Evolutionary conservation across 345 rosid species (phyloP), one percentile per base, ranked within the genome.

Genomic region (Luvunga scandens): DNA sequence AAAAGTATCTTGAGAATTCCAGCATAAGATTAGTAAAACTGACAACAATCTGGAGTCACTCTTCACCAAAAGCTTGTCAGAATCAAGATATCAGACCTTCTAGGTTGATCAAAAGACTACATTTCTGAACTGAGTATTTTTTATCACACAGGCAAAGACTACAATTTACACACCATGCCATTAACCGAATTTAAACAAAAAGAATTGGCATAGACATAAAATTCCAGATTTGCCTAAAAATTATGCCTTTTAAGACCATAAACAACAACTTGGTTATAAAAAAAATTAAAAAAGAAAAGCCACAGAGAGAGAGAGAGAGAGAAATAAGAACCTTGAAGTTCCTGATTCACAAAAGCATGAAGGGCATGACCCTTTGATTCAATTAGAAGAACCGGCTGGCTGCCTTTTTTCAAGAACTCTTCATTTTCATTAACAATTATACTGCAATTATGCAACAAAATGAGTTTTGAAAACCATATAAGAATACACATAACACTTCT

Each of bases 331-430:
- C 98, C 98, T 88, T 89, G 80, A 83, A 89, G 87, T 75, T 88
- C 75, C 66, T 89, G 88, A 86, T 96, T 94, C 77, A 94, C 90
- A 85, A 93, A 96, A 79, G 81, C 90, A 88, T 91, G 97, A 79
- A 94, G 91, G 59, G 94, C 97, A 84, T 92, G 97, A 39, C 98
- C 99, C 81, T 90, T 87, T 59, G 99, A 96, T 76, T 94, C 98
- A 72, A 96, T 87, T 75, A 87, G 71, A 57, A 94, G 95, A 82
- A 89, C 83, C 7, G 95, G 89, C n/a, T 16, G 72, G 74, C 83
- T 86, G 81, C 92, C 91, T n/a, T 86, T 86, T 84, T 86, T 87
- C 67, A 92, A 79, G 86, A 79, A 91, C 75, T 85, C 81, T 85
- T 95, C 98, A 79, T 85, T 79, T 79, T 83, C 85, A 66, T 48